Evolutionary conservation across 225 moss, liverwort and hornwort species (phyloP).

Genomic region (Marchantia paleacea): DNA sequence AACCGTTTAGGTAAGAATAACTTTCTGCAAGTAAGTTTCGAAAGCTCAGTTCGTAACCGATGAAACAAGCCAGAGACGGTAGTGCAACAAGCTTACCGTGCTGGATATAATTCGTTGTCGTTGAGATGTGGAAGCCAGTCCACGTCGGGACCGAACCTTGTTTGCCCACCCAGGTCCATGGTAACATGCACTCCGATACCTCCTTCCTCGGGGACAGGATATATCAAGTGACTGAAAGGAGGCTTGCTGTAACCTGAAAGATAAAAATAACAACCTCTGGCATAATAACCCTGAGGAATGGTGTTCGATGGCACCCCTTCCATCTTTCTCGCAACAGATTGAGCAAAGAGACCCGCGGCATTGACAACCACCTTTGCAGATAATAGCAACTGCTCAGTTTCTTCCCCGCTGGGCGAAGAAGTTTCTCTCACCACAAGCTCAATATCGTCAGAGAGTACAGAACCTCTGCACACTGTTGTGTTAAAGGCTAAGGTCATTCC

Average conservation of each 20-base stretch:
- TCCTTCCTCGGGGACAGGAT: conserved; percentile 95
- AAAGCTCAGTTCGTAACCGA: no score
- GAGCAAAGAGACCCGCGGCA: conserved; percentile 81
- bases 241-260: conserved; percentile 65
- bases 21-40: no score
- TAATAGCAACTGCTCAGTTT: conserved; percentile 39
- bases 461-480: conserved; percentile 58
- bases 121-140: conserved; percentile 76
- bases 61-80: no score
- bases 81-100: conserved; percentile 35
- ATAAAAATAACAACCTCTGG: conserved; percentile 82
- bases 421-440: conserved; percentile 66
- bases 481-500: conserved; percentile 79
- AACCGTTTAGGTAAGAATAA: no score
- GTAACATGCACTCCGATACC: conserved; percentile 93
- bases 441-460: conserved; percentile 51
- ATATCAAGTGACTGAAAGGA: conserved; percentile 79
- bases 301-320: conserved; percentile 55
- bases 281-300: conserved; percentile 68
- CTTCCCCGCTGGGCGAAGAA: conserved; percentile 24
- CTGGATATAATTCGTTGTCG: conserved; percentile 50
- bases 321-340: conserved; percentile 69
- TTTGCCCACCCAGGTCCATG: conserved; percentile 76
- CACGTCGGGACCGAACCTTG: conserved; percentile 90
- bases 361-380: conserved; percentile 79